These are phyloP conservation scores for Raphanus raphanistrum DNA, from an alignment of 345 rosid genomes.

Conservation along the genomic window DNA sequence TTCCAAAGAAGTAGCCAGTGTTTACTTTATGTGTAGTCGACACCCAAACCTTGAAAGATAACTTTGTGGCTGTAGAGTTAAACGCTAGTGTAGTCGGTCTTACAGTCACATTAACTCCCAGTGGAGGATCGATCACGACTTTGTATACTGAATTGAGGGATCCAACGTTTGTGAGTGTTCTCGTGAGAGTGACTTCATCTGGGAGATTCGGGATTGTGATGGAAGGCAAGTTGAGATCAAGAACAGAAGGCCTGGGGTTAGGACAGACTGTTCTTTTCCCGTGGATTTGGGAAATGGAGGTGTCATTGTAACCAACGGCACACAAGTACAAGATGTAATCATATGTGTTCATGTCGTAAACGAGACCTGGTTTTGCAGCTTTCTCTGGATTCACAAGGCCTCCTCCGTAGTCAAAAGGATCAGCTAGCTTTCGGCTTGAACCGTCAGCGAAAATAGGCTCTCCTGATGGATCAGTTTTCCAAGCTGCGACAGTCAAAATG, in stretches of 20 bases:
- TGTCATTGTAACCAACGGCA: constrained; percentile 44
- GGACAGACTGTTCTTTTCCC: constrained; percentile 39
- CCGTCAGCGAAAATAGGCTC: constrained; percentile 50
- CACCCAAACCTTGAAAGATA: constrained; percentile 29
- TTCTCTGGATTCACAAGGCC: constrained; percentile 57
- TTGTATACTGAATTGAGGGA: constrained; percentile 37
- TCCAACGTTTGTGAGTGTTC: constrained; percentile 55
- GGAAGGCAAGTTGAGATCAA: constrained; percentile 42
- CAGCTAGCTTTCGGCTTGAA: constrained; percentile 38
- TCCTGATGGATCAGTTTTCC: constrained; percentile 41
- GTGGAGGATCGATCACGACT: constrained; percentile 33
- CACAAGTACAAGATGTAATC: constrained; percentile 53
- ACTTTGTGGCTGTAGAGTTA: constrained; percentile 15
- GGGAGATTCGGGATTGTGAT: constrained; percentile 30
- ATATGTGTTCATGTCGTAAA: constrained; percentile 46
- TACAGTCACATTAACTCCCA: constrained; percentile 24
- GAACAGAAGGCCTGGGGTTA: constrained; percentile 15
- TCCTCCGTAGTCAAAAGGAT: constrained; percentile 54
- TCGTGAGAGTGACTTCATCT: constrained; percentile 21
- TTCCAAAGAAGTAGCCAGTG: constrained; percentile 47
- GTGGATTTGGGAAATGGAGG: constrained; percentile 43
- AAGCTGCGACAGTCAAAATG: constrained; percentile 13
- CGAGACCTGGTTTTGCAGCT: constrained; percentile 58
- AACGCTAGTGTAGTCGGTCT: constrained; percentile 33
- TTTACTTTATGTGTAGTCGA: constrained; percentile 35